Base-by-base conservation (phyloP, 345 rosid genomes). In the Firmiana major region DNA sequence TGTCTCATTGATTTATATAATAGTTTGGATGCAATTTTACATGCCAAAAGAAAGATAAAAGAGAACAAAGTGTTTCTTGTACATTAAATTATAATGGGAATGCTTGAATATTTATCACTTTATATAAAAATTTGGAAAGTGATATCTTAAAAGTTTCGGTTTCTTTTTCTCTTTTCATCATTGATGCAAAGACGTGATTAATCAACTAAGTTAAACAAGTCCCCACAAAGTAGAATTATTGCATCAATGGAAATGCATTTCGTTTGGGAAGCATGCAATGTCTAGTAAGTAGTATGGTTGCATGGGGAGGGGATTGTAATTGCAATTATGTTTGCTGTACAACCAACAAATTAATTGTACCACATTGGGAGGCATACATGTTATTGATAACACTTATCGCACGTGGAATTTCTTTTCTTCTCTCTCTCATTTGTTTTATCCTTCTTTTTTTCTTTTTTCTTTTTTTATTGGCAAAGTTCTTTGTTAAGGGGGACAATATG, bases 181-280 rank as follows among this genome's bases (percentile, higher is more conserved):
- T 31, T 31, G 34, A 31, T 0, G 24, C 16, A 22, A 22, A 11
- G 34, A 58, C 62, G 6, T 5, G 6, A 60, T 60, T n/a, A 66
- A 19, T 66, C 71, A 42, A 42, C 51, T 66, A 66, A 42, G 31
- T 43, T 53, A 34, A 66, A 66, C 9, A 42, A 66, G 17, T 24
- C 28, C 53, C 53, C 34, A 43, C 28, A 66, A 45, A 12, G 17
- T 22, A 42, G 71, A 22, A 43, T 43, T 11, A 66, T 66, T 66
- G 71, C 51, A 42, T 43, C 26, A 66, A 21, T 21, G 22, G 53
- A 43, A 21, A 12, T 45, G 34, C 21, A 19, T 66, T 12, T 21
- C 53, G 49, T 66, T 43, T 66, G 19, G 21, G 71, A 66, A 21
- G 19, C 71, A 66, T 66, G 71, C 71, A 9, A 21, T 9, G 70